phyloP scores from a whole-genome alignment of 139 green algal species.

The Picochlorum sp. region DNA sequence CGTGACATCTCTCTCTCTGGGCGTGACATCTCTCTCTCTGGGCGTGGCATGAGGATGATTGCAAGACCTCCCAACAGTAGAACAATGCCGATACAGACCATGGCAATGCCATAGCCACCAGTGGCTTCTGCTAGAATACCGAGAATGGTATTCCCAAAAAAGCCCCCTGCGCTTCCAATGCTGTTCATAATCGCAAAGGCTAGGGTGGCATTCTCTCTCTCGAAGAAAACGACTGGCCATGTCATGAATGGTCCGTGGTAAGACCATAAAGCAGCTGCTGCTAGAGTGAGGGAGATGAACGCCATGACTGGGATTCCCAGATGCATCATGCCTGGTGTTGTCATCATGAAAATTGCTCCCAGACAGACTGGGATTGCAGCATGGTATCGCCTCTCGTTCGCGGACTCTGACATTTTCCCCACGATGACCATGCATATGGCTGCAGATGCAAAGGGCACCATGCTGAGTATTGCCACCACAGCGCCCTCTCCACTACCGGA shows the following conservation, averaged over 20 bases:
- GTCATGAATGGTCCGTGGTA: constrained; percentile 32
- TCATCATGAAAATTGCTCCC: background rate
- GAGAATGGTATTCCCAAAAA: constrained; percentile 24
- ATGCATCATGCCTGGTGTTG: constrained; percentile 9
- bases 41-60: constrained; percentile 21
- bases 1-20: background rate
- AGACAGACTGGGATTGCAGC: constrained; percentile 17
- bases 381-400: constrained; percentile 21
- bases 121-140: constrained; percentile 12
- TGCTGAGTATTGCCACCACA: constrained; percentile 10
- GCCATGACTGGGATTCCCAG: background rate
- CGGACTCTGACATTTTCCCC: constrained; percentile 9
- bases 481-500: background rate
- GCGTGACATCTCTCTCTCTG: constrained; percentile 8
- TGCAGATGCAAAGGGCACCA: constrained; percentile 20
- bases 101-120: constrained; percentile 16
- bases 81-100: constrained; percentile 15
- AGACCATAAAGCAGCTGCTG: constrained; percentile 18
- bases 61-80: constrained; percentile 10
- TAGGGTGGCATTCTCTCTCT: constrained; percentile 9
- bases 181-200: constrained; percentile 37
- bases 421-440: constrained; percentile 18
- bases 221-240: constrained; percentile 41
- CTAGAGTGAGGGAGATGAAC: constrained; percentile 20
- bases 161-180: constrained; percentile 23